Percentiles rank a stretch among this genome's conserved stretches.
phyloP scores from a whole-genome alignment of 2,329 filamentous ascomycete genomes.

The Trichoderma sp. region DNA sequence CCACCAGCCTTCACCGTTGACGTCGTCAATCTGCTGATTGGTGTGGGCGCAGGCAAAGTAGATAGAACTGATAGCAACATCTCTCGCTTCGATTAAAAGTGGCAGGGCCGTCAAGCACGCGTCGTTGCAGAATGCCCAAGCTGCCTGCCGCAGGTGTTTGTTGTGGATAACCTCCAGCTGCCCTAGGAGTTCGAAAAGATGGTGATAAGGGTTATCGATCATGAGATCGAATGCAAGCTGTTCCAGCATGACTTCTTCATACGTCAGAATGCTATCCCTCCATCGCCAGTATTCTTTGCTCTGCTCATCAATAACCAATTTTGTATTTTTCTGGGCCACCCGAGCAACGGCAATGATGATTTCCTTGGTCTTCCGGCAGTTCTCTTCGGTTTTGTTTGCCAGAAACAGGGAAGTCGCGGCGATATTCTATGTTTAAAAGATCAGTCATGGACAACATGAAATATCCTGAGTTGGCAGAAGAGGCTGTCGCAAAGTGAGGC shows the following conservation, averaged over 20 bases:
- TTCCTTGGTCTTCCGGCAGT: conserved; percentile 92
- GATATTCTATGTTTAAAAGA: conserved; percentile 55
- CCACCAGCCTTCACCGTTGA: conserved; percentile 83
- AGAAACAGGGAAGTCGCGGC: conserved; percentile 90
- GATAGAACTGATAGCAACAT: conserved; percentile 79
- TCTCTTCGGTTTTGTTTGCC: conserved; percentile 96
- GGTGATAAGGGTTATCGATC: conserved; percentile 81
- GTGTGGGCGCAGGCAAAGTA: conserved; percentile 82
- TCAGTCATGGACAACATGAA: neutral
- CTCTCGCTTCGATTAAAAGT: conserved; percentile 72
- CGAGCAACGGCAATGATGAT: conserved; percentile 91
- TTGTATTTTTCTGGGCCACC: conserved; percentile 90
- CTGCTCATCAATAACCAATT: conserved; percentile 89
- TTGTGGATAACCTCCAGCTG: conserved; percentile 73
- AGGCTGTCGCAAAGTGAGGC: conserved; percentile 17
- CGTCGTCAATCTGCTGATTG: conserved; percentile 70
- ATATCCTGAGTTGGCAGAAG: neutral
- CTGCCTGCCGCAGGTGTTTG: conserved; percentile 76
- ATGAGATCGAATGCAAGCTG: conserved; percentile 90
- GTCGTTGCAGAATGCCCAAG: conserved; percentile 94
- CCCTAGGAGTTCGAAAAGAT: conserved; percentile 76
- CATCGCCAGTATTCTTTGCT: conserved; percentile 98
- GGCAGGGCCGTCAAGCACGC: conserved; percentile 80
- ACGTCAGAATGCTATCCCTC: conserved; percentile 88
- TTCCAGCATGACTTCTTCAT: conserved; percentile 91